Conservation (phyloP, 176 grass and related monocot genomes). For the Cymbopogon citratus region DNA sequence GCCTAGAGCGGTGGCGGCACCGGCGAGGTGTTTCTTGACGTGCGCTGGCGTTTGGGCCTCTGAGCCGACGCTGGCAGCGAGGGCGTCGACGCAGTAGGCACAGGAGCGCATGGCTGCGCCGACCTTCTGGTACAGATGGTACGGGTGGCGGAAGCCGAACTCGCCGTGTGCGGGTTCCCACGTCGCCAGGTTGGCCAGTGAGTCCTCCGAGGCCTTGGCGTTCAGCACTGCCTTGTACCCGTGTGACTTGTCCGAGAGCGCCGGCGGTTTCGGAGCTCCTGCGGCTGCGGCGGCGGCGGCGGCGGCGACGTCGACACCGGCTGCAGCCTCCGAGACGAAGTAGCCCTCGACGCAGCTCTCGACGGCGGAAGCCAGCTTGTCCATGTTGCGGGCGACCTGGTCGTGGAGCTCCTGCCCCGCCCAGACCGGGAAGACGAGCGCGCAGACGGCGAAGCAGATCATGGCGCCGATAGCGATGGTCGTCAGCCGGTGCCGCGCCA, state of each 20-base stretch:
- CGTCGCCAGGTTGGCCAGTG: slow-evolving; percentile 57
- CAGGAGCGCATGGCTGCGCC: slow-evolving; percentile 48
- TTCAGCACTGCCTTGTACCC: slow-evolving; percentile 49
- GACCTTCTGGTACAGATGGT: slow-evolving; percentile 45
- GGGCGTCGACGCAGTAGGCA: slow-evolving; percentile 58
- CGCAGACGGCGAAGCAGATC: slow-evolving; percentile 50
- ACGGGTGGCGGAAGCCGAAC: slow-evolving; percentile 52
- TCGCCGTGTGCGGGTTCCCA: slow-evolving; percentile 57
- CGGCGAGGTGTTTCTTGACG: slow-evolving; percentile 37
- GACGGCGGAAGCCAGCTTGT: slow-evolving; percentile 49
- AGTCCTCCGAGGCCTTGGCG: slow-evolving; percentile 56
- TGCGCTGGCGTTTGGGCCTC: slow-evolving; percentile 13
- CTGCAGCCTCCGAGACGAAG: neutral
- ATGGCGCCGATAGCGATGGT: slow-evolving; percentile 48
- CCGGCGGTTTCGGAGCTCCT: neutral
- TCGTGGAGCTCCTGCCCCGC: slow-evolving; percentile 50
- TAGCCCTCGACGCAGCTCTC: slow-evolving; percentile 54
- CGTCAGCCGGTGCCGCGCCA: slow-evolving; percentile 44
- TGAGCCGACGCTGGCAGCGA: slow-evolving; percentile 30
- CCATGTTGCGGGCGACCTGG: slow-evolving; percentile 53
- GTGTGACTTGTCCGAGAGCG: slow-evolving; percentile 10
- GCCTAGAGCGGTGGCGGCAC: slow-evolving; percentile 27
- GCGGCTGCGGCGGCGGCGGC: neutral
- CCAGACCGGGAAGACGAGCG: slow-evolving; percentile 51
- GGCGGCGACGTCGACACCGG: neutral